Conservation (phyloP, 192 early-diverging fungal species). For the Coemansia sp. region DNA sequence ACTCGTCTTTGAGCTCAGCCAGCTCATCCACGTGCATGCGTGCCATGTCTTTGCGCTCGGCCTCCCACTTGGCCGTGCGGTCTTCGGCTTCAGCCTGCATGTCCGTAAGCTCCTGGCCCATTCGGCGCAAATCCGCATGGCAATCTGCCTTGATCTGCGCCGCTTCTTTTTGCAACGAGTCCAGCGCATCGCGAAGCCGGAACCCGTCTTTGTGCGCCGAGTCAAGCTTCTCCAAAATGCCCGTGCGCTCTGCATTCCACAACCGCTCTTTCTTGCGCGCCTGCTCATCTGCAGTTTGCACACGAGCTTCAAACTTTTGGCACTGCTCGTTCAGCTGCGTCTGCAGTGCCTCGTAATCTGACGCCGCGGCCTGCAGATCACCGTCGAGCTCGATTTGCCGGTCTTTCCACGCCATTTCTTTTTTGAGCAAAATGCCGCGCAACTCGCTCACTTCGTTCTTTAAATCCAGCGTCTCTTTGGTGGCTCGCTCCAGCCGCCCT, state of each 20-base stretch:
- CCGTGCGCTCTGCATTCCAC: conserved; percentile 34
- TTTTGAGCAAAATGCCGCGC: conserved; percentile 41
- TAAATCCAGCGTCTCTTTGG: conserved; percentile 28
- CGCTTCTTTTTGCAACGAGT: conserved; percentile 24
- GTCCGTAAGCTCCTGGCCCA: conserved; percentile 21
- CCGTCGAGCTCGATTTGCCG: conserved; percentile 26
- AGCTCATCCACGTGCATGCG: conserved; percentile 20
- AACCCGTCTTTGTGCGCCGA: conserved; percentile 49
- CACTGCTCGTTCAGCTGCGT: conserved; percentile 17
- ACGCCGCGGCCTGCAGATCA: conserved; percentile 36
- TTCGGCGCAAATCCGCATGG: conserved; percentile 34
- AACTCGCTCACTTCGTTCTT: conserved; percentile 44
- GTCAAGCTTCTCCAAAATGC: conserved; percentile 45
- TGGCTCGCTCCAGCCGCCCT: conserved; percentile 23
- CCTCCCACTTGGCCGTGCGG: conserved; percentile 13
- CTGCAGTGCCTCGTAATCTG: conserved; percentile 42
- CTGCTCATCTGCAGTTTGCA: conserved; percentile 18
- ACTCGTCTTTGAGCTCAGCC: conserved; percentile 24
- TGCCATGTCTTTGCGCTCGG: conserved; percentile 27
- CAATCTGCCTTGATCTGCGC: conserved; percentile 32
- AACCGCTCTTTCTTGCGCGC: conserved; percentile 19
- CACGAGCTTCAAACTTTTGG: conserved; percentile 8
- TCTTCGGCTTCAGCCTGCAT: conserved; percentile 15
- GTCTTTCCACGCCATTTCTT: conserved; percentile 49
- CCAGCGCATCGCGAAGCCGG: conserved; percentile 41